Evolutionary conservation across 139 green algal species (phyloP).

Genomic region (Eudorina sp.): DNA sequence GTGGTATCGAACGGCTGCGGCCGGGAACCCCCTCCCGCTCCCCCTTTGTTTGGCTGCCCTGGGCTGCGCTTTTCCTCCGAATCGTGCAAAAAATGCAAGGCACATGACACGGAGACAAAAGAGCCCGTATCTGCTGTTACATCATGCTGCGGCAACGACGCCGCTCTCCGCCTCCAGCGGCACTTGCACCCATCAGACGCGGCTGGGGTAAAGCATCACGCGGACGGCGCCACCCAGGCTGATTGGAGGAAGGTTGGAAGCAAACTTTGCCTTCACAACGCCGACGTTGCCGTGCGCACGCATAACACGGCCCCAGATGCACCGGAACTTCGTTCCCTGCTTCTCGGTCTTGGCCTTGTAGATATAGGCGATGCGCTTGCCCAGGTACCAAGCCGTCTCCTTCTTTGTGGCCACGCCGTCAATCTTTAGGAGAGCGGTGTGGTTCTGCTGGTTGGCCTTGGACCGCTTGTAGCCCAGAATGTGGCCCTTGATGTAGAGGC

Average conservation of each 20-base stretch:
- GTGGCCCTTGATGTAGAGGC: constrained; percentile 75
- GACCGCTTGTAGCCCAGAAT: constrained; percentile 80
- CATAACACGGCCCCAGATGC: constrained; percentile 96
- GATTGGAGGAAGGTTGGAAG: constrained; percentile 93
- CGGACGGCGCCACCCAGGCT: constrained; percentile 84
- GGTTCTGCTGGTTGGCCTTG: constrained; percentile 89
- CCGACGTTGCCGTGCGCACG: constrained; percentile 93
- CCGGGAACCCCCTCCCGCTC: no score
- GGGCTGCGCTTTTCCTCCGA: no score
- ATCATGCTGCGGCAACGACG: constrained; percentile 16
- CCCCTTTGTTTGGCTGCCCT: no score
- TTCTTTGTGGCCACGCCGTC: constrained; percentile 89
- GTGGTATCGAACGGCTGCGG: no score
- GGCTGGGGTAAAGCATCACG: constrained; percentile 93
- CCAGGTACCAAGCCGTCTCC: constrained; percentile 96
- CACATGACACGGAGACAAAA: constrained; percentile 10
- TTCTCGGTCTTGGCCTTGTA: constrained; percentile 99
- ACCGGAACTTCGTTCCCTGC: constrained; percentile 92
- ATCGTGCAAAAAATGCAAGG: no score
- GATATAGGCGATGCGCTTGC: constrained; percentile 98
- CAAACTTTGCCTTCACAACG: constrained; percentile 95
- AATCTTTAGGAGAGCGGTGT: constrained; percentile 94
- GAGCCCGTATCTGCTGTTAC: constrained; percentile 18
- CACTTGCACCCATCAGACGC: constrained; percentile 65
- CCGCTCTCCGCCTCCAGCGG: not conserved